These are phyloP conservation scores for Vanilla planifolia DNA, from an alignment of 106 monocot species.

Conservation along the genomic window DNA sequence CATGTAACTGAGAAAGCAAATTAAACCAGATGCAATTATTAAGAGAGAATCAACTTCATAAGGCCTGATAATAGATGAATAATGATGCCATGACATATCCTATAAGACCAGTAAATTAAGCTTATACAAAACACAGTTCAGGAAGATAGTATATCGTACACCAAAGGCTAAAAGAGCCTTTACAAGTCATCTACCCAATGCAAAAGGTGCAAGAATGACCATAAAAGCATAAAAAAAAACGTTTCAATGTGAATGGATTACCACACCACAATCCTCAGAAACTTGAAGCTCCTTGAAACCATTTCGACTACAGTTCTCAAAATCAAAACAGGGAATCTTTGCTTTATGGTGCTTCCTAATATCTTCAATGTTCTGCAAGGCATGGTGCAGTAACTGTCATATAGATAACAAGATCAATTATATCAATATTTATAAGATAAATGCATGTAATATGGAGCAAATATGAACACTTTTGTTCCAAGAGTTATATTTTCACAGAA, in stretches of 20 bases:
- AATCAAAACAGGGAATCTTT: conserved; percentile 94
- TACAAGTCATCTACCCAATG: background rate
- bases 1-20: no score
- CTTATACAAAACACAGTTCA: background rate
- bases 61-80: background rate
- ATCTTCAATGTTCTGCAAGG: conserved; percentile 81
- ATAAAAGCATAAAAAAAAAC: conserved; percentile 2
- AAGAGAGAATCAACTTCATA: background rate
- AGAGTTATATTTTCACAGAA: no score
- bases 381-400: no score
- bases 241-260: conserved; percentile 31
- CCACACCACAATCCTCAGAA: conserved; percentile 98
- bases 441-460: no score
- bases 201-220: background rate
- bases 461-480: no score
- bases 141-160: background rate
- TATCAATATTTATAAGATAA: no score
- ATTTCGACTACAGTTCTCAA: conserved; percentile 77
- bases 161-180: background rate
- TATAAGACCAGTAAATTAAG: background rate
- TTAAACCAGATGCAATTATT: background rate
- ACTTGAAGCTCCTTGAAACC: conserved; percentile 89
- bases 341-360: conserved; percentile 69
- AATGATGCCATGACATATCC: background rate
- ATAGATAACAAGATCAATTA: no score